Evolutionary conservation across 2,329 filamentous ascomycete species (phyloP), one percentile per base, ranked within the genome.

Genomic region (Cadophora sp.): DNA sequence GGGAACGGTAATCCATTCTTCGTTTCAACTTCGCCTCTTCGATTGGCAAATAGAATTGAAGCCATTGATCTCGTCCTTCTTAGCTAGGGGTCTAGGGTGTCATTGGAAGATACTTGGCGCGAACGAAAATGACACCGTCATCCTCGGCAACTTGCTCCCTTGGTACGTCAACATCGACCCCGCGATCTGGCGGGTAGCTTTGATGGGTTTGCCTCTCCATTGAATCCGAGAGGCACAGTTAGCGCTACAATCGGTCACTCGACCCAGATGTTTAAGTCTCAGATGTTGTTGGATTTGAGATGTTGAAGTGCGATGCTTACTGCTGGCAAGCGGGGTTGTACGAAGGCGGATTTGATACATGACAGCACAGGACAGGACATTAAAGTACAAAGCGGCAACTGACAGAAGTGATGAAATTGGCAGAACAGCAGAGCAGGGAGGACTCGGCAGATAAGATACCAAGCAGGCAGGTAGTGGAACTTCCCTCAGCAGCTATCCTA

Each of bases 201-300:
- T 43, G 37, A 16, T 8, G 8, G 3, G 5, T 48, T 48, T 22
- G 43, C 56, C 31, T 59, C 31, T 34, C 31, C 55, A 4, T 40
- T 11, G 56, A 50, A 48, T 46, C n/a, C 22, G 56, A 51, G 29
- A 29, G 56, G 64, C 64, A 61, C 61, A 67, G 62, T 61, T 31
- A 67, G 65, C 61, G 29, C 65, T 67, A 55, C n/a, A 43, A n/a
- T 31, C 40, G 43, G 60, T 63, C 60, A 53, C 65, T 67, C 59
- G 40, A 64, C 65, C 65, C 61, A 64, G 65, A 19, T 31, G 11
- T 31, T 53, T 11, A n/a, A 43, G 2, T 24, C 7, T 59, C 27
- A 22, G 22, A 43, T 40, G 27, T 29, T 58, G n/a, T n/a, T n/a
- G 22, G 40, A 43, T 43, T 9, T 43, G 40, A 16, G 40, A 19